phyloP scores from a whole-genome alignment of 1,284 basidiomycete species.

The Termitomyces sp. region DNA sequence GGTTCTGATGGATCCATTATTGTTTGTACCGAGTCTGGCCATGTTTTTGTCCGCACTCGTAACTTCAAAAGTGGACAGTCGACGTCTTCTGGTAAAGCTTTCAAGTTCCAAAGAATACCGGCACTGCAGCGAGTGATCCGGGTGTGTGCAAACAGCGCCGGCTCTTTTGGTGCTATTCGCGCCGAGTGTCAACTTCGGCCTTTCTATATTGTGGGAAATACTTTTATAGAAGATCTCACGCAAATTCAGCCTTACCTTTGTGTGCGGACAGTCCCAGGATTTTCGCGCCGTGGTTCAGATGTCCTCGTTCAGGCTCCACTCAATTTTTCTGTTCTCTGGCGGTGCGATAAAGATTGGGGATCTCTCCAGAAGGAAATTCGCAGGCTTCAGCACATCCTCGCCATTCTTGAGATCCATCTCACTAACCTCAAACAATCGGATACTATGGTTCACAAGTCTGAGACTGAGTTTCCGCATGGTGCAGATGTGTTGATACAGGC shows the following conservation, averaged over 20 bases:
- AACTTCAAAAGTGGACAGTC: constrained; percentile 35
- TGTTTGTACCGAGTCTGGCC: constrained; percentile 91
- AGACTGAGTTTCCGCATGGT: constrained; percentile 35
- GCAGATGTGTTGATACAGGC: constrained; percentile 60
- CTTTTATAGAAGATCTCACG: constrained; percentile 66
- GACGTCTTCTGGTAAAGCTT: constrained; percentile 45
- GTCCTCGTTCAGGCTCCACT: constrained; percentile 2
- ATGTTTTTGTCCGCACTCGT: constrained; percentile 84
- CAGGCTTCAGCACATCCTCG: constrained; percentile 35
- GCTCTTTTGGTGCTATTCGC: constrained; percentile 84
- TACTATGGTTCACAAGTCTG: constrained; percentile 8
- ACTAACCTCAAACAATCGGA: constrained; percentile 18
- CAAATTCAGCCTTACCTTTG: constrained; percentile 54
- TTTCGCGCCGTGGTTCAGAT: constrained; percentile 3
- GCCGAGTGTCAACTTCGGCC: constrained; percentile 63
- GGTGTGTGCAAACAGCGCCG: constrained; percentile 85
- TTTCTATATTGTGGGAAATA: constrained; percentile 57
- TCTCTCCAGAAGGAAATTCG: constrained; percentile 46
- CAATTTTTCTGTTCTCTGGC: constrained; percentile 26
- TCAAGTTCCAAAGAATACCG: constrained; percentile 81
- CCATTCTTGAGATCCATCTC: constrained; percentile 31
- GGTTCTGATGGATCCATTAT: constrained; percentile 87
- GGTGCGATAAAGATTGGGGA: constrained; percentile 35
- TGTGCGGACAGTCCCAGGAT: constrained; percentile 15
- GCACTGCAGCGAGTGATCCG: constrained; percentile 81